phyloP scores from a whole-genome alignment of 176 grass and related monocot genomes.

The Tuctoria greenei region DNA sequence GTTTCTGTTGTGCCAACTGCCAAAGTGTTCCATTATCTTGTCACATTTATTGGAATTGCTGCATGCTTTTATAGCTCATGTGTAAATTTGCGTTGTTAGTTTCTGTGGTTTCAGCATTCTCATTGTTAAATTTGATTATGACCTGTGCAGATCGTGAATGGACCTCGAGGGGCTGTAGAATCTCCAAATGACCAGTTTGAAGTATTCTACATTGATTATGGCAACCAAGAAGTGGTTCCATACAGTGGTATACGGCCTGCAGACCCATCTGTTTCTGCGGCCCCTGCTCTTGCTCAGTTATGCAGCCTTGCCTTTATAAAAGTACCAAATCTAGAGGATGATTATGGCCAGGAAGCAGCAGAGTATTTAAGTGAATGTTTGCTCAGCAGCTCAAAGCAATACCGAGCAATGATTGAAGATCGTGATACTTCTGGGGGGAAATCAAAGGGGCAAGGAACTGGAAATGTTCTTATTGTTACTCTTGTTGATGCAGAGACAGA shows the following conservation, averaged over 20 bases:
- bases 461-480: constrained; percentile 12
- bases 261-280: constrained; percentile 24
- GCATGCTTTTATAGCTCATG: background rate
- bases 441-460: constrained; percentile 51
- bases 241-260: constrained; percentile 44
- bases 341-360: constrained; percentile 50
- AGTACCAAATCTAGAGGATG: constrained; percentile 48
- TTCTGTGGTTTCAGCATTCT: no score
- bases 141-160: constrained; percentile 51
- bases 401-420: constrained; percentile 56
- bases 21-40: background rate
- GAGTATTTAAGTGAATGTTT: constrained; percentile 44
- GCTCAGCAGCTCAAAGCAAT: constrained; percentile 41
- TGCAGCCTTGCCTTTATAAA: constrained; percentile 57
- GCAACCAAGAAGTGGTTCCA: constrained; percentile 65
- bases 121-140: background rate
- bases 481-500: background rate
- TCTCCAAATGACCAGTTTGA: constrained; percentile 29
- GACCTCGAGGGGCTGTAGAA: constrained; percentile 40
- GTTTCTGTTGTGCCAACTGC: background rate
- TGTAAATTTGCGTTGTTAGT: background rate
- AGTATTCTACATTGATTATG: constrained; percentile 76
- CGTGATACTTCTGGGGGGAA: constrained; percentile 37
- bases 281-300: constrained; percentile 50
- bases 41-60: background rate